phyloP scores from a whole-genome alignment of 2,329 filamentous ascomycete species.

The Bipolaris bicolor region DNA sequence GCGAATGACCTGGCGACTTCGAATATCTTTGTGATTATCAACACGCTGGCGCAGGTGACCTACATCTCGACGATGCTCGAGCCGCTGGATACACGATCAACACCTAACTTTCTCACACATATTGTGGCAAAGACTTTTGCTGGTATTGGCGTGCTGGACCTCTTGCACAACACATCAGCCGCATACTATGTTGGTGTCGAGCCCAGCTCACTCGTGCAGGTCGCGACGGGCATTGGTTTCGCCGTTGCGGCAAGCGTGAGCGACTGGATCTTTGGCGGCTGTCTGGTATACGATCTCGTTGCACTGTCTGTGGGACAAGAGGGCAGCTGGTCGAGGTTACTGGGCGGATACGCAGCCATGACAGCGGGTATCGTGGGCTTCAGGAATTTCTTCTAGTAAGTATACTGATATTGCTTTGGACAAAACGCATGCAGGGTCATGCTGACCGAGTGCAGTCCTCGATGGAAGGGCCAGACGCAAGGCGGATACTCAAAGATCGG shows the following conservation, averaged over 20 bases:
- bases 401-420: background rate
- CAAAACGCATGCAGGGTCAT: background rate
- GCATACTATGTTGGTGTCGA: conserved; percentile 60
- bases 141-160: conserved; percentile 65
- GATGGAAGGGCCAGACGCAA: conserved; percentile 28
- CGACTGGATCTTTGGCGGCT: conserved; percentile 67
- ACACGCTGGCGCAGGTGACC: conserved; percentile 61
- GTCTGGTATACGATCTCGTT: conserved; percentile 64
- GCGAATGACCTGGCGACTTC: conserved; percentile 56
- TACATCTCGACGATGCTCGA: conserved; percentile 59
- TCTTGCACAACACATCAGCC: conserved; percentile 64
- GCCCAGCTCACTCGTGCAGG: conserved; percentile 57
- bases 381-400: conserved; percentile 60
- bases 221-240: conserved; percentile 61
- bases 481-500: conserved; percentile 29
- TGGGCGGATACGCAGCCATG: conserved; percentile 59
- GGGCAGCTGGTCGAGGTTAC: conserved; percentile 57
- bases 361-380: conserved; percentile 60
- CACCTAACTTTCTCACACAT: conserved; percentile 62
- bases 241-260: conserved; percentile 56
- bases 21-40: conserved; percentile 63
- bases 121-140: conserved; percentile 65
- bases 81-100: conserved; percentile 58
- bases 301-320: conserved; percentile 61
- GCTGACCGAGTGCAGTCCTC: conserved; percentile 36